These are phyloP conservation scores for Dactylellina haptotyla DNA, from an alignment of 2,329 filamentous ascomycete species.

Conservation along the genomic window DNA sequence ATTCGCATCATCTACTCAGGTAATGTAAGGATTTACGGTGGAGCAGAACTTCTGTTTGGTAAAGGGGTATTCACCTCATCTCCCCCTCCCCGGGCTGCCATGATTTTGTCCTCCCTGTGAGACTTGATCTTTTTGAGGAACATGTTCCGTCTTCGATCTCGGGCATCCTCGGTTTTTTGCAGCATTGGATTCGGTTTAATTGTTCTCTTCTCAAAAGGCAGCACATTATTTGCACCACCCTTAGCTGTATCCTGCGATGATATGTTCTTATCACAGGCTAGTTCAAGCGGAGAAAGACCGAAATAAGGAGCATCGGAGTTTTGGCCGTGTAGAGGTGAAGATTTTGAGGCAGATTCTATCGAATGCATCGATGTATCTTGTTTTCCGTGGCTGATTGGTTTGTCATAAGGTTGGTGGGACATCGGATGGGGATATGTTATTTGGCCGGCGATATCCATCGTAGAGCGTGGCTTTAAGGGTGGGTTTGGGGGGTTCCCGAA, in stretches of 20 bases:
- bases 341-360: conserved; percentile 10
- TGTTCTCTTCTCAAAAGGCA: conserved; percentile 16
- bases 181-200: conserved; percentile 72
- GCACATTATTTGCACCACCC: neutral
- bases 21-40: neutral
- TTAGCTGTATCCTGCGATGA: neutral
- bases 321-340: neutral
- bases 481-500: neutral
- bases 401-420: conserved; percentile 31
- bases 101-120: conserved; percentile 70
- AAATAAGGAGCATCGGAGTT: neutral
- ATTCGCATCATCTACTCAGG: conserved; percentile 60
- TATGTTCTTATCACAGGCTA: neutral
- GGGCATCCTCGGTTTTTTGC: conserved; percentile 69
- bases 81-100: conserved; percentile 72
- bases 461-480: conserved; percentile 7
- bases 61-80: conserved; percentile 65
- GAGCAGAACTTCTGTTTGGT: neutral
- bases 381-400: conserved; percentile 4
- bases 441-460: conserved; percentile 14
- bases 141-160: conserved; percentile 72
- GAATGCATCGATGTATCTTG: conserved; percentile 1
- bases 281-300: conserved; percentile 11
- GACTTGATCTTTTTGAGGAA: conserved; percentile 76
- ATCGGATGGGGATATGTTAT: conserved; percentile 20